phyloP scores from a whole-genome alignment of 345 rosid genomes.

The Lumnitzera littorea region DNA sequence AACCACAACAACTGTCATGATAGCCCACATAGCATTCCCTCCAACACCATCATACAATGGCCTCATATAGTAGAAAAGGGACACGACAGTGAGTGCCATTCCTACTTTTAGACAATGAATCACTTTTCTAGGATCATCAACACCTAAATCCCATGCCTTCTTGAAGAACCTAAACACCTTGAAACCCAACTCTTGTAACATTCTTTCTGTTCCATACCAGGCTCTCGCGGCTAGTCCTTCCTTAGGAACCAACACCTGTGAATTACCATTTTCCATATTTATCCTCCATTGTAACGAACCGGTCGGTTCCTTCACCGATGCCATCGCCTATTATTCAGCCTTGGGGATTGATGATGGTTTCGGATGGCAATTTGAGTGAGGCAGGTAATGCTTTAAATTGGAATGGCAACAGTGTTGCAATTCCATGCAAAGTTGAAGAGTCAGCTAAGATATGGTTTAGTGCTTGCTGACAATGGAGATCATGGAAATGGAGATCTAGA shows the following conservation, averaged over 20 bases:
- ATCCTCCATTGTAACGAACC: constrained; percentile 37
- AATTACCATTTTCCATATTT: constrained; percentile 30
- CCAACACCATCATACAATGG: constrained; percentile 25
- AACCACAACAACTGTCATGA: constrained; percentile 30
- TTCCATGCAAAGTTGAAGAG: too few relatives aligned
- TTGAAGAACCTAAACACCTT: constrained; percentile 21
- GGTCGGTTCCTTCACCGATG: constrained; percentile 12
- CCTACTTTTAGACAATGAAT: constrained; percentile 37
- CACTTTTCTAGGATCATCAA: constrained; percentile 38
- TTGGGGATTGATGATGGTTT: not conserved
- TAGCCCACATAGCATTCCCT: constrained; percentile 30
- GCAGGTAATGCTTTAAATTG: too few relatives aligned
- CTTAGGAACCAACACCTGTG: constrained; percentile 27
- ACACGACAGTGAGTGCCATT: constrained; percentile 29
- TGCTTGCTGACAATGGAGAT: too few relatives aligned
- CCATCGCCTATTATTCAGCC: constrained; percentile 7
- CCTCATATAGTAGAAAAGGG: constrained; percentile 23
- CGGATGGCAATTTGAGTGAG: too few relatives aligned
- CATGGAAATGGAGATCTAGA: too few relatives aligned
- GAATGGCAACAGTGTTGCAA: too few relatives aligned
- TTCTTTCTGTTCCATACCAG: constrained; percentile 21
- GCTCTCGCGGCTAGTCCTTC: constrained; percentile 10
- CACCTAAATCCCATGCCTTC: constrained; percentile 15
- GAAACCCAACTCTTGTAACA: constrained; percentile 7
- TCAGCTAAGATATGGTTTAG: too few relatives aligned